phyloP scores from a whole-genome alignment of 768 basidiomycete genomes.

The Hygrocybe punicea region DNA sequence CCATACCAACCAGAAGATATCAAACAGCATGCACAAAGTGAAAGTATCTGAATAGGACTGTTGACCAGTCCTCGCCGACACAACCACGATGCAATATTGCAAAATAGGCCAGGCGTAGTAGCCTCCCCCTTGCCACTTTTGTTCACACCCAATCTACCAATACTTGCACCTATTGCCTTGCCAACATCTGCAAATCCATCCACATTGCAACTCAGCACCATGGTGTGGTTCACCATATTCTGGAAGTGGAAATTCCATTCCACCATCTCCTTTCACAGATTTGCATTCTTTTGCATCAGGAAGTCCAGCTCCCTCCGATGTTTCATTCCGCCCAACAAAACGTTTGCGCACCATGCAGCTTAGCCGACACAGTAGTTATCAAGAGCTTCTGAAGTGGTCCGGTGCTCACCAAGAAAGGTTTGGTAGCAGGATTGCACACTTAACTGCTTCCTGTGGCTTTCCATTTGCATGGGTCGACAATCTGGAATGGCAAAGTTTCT shows the following conservation, averaged over 20 bases:
- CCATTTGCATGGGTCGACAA: conserved; percentile 24
- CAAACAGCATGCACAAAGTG: background rate
- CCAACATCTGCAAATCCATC: too few relatives aligned
- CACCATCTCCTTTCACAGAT: too few relatives aligned
- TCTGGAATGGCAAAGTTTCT: conserved; percentile 18
- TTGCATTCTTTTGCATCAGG: background rate
- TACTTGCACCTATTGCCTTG: too few relatives aligned
- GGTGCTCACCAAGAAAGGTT: conserved; percentile 7
- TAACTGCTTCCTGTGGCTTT: conserved; percentile 20
- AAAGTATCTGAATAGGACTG: background rate
- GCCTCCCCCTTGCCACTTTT: too few relatives aligned
- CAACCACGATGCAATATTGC: background rate
- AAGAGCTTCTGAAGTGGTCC: background rate
- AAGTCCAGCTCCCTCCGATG: background rate
- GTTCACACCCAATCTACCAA: too few relatives aligned
- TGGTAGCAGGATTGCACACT: background rate
- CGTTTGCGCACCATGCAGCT: background rate
- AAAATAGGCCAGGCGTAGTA: background rate
- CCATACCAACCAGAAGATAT: background rate
- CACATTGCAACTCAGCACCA: too few relatives aligned
- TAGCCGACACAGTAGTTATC: background rate
- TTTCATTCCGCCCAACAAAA: background rate
- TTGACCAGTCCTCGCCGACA: background rate
- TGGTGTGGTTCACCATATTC: too few relatives aligned
- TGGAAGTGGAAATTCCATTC: too few relatives aligned